Percentiles rank a stretch among this genome's conserved stretches.
Evolutionary conservation across 257 asterid species (phyloP).

Genomic region (Lycium ferocissimum): DNA sequence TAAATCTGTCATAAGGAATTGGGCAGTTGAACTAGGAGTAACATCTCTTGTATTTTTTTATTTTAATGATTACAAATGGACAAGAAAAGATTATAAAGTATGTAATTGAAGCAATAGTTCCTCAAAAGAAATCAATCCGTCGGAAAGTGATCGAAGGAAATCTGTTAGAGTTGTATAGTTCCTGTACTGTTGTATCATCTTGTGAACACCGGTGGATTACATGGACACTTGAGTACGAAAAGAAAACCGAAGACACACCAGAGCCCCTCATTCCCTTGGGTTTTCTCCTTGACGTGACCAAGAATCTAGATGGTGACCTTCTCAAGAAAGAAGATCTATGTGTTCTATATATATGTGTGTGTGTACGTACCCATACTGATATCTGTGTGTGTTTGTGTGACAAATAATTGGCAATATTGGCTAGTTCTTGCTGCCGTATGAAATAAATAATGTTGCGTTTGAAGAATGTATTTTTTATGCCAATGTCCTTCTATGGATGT

Average conservation of each 20-base stretch:
- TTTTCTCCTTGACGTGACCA: not conserved
- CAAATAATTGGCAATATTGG: not conserved
- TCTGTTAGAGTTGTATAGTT: not conserved
- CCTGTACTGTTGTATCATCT: not conserved
- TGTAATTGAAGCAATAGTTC: not conserved
- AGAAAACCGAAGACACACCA: slow-evolving; percentile 21
- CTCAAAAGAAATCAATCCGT: not conserved
- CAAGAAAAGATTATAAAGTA: not conserved
- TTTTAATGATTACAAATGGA: not conserved
- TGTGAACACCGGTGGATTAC: not conserved
- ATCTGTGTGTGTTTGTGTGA: not conserved
- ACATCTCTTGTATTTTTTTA: not conserved
- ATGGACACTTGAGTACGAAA: slow-evolving; percentile 30
- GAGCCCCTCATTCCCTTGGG: not conserved
- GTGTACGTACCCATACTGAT: not conserved
- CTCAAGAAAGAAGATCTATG: not conserved
- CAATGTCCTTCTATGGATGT: not conserved
- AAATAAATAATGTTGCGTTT: not conserved
- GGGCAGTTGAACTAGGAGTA: not conserved
- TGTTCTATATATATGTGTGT: not conserved
- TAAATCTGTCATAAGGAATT: not conserved
- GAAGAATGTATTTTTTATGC: not conserved
- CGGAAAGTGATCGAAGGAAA: slow-evolving; percentile 12
- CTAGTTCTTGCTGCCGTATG: not conserved
- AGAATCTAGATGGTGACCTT: not conserved